Evolutionary conservation across 306 rosid species (phyloP).

Genomic region (Corylus heterophylla): DNA sequence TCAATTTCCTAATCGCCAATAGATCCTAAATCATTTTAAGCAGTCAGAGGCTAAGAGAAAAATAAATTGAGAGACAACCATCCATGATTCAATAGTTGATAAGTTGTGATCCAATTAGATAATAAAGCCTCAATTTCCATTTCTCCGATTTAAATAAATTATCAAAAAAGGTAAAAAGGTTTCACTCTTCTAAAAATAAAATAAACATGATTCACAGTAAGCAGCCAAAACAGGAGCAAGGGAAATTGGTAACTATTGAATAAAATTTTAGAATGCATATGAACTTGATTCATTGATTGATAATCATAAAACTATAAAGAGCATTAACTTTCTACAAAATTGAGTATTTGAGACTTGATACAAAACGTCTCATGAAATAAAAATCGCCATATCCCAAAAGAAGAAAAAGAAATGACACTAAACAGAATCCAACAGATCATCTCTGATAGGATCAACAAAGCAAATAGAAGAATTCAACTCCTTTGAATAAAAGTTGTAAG

Average conservation of each 20-base stretch:
- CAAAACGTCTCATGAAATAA: not conserved
- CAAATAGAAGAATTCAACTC: constrained; percentile 4
- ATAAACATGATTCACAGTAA: not conserved
- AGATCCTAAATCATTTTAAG: not conserved
- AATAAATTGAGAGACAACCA: no score
- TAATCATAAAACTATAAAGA: not conserved
- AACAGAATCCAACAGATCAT: constrained; percentile 12
- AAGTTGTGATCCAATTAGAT: not conserved
- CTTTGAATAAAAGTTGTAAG: not conserved
- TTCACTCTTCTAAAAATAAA: not conserved
- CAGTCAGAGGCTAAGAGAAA: no score
- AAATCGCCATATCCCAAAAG: not conserved
- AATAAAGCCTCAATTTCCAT: constrained; percentile 18
- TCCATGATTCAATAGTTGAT: no score
- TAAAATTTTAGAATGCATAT: not conserved
- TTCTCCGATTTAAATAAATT: not conserved
- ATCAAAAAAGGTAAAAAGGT: not conserved
- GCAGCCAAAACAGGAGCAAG: constrained; percentile 13
- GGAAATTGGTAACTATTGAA: constrained; percentile 4
- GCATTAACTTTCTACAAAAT: not conserved
- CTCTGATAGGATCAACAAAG: constrained; percentile 30
- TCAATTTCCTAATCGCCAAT: not conserved
- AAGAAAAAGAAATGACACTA: not conserved
- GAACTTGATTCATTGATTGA: not conserved
- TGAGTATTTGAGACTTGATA: not conserved